Evolutionary conservation across 2,329 filamentous ascomycete species (phyloP).

Genomic region (Dothidotthia symphoricarpi): DNA sequence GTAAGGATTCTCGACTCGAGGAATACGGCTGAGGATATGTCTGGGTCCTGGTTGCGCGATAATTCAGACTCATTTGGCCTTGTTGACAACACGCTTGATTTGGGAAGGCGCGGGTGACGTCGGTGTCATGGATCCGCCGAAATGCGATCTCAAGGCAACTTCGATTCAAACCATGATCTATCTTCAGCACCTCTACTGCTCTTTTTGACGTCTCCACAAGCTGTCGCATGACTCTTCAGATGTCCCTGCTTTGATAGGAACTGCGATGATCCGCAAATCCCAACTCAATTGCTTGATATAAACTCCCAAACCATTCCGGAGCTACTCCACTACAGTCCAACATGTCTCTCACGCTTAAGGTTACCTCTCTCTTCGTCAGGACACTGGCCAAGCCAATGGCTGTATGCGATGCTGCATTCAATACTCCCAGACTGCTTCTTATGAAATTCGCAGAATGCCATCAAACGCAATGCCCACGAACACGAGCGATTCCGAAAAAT

Average conservation of each 20-base stretch:
- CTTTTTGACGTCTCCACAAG: neutral
- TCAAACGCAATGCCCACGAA: conserved; percentile 67
- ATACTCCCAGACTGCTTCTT: conserved; percentile 1
- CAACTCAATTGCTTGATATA: conserved; percentile 8
- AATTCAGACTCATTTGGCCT: too few species aligned
- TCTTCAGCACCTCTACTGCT: neutral
- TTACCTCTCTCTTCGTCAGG: conserved; percentile 63
- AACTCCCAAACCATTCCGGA: conserved; percentile 3
- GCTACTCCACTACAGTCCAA: conserved; percentile 11
- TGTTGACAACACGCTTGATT: too few species aligned
- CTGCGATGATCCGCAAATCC: conserved; percentile 7
- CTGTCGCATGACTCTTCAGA: conserved; percentile 1
- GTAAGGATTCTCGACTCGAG: too few species aligned
- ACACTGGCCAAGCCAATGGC: conserved; percentile 68
- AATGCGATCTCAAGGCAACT: conserved; percentile 21
- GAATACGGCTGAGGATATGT: too few species aligned
- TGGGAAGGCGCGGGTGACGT: conserved; percentile 9
- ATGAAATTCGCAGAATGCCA: conserved; percentile 54
- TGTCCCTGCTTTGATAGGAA: neutral
- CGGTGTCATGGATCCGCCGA: conserved; percentile 20
- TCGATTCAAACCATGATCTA: conserved; percentile 12
- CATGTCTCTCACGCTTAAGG: conserved; percentile 66
- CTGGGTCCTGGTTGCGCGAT: too few species aligned
- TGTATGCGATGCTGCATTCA: conserved; percentile 44
- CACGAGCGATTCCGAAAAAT: conserved; percentile 64